Conservation (phyloP, 2,329 filamentous ascomycete species). For the Trichophyton verrucosum region DNA sequence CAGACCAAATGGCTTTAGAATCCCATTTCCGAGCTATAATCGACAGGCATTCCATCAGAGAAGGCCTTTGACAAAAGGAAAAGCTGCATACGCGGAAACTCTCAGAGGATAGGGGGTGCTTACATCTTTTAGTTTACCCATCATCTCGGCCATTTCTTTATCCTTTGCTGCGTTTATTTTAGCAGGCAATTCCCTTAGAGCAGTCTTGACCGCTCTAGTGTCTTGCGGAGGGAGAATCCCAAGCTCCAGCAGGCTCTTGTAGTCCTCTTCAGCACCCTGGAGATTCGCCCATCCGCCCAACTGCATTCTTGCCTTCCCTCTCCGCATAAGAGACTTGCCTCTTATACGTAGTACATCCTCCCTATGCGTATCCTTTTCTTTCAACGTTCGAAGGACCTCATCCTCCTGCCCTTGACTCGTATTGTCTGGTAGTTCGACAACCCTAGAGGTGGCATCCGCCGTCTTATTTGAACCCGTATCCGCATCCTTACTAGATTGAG, state of each 20-base stretch:
- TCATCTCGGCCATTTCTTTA: constrained; percentile 88
- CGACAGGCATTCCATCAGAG: constrained; percentile 10
- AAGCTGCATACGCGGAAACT: background rate
- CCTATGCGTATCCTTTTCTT: constrained; percentile 35
- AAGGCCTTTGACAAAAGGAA: background rate
- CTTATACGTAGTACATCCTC: constrained; percentile 65
- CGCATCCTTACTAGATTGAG: too few relatives aligned
- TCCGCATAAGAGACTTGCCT: constrained; percentile 68
- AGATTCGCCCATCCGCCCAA: constrained; percentile 68
- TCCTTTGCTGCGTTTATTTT: constrained; percentile 68
- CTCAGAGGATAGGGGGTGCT: constrained; percentile 21
- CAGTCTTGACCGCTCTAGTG: constrained; percentile 51
- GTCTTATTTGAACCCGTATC: background rate
- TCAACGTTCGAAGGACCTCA: constrained; percentile 32
- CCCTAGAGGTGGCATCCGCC: background rate
- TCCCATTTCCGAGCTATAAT: constrained; percentile 64
- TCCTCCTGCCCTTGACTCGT: constrained; percentile 30
- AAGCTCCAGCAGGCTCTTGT: constrained; percentile 51
- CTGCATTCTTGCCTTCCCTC: constrained; percentile 60
- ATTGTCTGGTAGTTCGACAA: constrained; percentile 12
- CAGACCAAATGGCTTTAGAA: constrained; percentile 84
- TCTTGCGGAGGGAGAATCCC: constrained; percentile 54
- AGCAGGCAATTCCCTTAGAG: constrained; percentile 54
- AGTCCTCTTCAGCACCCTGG: constrained; percentile 68
- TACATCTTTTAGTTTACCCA: constrained; percentile 81